These are phyloP conservation scores for Cytospora schulzeri DNA, from an alignment of 2,329 filamentous ascomycete species.

Conservation along the genomic window DNA sequence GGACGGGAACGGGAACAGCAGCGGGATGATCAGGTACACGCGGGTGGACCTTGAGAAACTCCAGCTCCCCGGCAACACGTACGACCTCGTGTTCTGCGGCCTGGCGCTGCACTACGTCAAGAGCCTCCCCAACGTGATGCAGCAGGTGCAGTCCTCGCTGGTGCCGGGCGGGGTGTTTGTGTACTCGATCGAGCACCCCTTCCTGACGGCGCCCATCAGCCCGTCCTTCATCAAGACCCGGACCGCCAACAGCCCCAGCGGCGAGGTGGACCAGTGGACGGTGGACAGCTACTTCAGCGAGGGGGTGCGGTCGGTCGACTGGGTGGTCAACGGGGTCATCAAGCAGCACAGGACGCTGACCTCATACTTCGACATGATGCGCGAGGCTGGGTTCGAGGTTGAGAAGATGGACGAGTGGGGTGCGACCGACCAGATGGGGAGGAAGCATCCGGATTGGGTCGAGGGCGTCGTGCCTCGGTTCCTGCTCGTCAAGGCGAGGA, in stretches of 20 bases:
- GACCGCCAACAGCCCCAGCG: slow-evolving; percentile 4
- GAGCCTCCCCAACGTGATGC: slow-evolving; percentile 38
- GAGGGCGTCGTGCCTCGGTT: slow-evolving; percentile 30
- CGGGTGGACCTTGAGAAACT: slow-evolving; percentile 40
- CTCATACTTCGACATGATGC: slow-evolving; percentile 43
- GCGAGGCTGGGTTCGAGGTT: slow-evolving; percentile 41
- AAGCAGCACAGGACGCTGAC: slow-evolving; percentile 51
- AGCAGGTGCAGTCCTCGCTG: slow-evolving; percentile 37
- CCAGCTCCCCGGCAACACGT: slow-evolving; percentile 32
- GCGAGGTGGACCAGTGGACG: slow-evolving; percentile 42
- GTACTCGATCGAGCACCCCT: slow-evolving; percentile 52
- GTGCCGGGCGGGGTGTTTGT: slow-evolving; percentile 41
- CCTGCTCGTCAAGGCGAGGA: slow-evolving; percentile 28
- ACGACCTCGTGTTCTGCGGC: slow-evolving; percentile 45
- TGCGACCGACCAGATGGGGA: slow-evolving; percentile 28
- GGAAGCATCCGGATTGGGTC: slow-evolving; percentile 31
- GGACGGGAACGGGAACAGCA: neutral
- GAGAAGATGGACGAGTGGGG: slow-evolving; percentile 44
- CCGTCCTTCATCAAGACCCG: slow-evolving; percentile 33
- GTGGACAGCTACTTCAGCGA: slow-evolving; percentile 46
- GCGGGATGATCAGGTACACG: slow-evolving; percentile 37
- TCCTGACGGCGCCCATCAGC: slow-evolving; percentile 45
- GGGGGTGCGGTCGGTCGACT: slow-evolving; percentile 43
- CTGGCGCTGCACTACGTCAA: slow-evolving; percentile 46
- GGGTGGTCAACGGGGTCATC: slow-evolving; percentile 45